phyloP scores from a whole-genome alignment of 2,329 filamentous ascomycete species.

The Trichoderma sp. region DNA sequence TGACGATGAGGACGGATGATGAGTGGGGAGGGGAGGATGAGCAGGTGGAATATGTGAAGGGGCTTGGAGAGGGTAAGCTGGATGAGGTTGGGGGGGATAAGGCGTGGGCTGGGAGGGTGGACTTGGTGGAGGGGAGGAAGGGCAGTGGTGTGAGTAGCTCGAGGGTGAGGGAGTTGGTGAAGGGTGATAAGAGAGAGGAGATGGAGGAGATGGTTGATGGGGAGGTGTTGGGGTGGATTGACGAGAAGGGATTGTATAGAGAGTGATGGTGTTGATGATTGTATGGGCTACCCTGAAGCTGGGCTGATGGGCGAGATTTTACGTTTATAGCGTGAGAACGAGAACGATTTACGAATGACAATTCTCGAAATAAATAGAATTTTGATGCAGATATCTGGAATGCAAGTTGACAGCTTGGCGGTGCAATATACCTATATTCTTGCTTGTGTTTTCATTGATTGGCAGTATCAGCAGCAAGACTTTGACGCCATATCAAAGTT shows the following conservation, averaged over 20 bases:
- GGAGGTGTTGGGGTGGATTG: constrained; percentile 62
- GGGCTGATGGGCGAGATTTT: neutral
- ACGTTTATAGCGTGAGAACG: neutral
- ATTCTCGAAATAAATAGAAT: no score
- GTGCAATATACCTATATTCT: no score
- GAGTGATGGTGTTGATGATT: constrained; percentile 1
- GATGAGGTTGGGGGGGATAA: constrained; percentile 57
- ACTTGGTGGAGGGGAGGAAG: constrained; percentile 56
- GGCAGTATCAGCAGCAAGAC: neutral
- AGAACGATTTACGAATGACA: neutral
- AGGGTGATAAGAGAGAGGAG: constrained; percentile 48
- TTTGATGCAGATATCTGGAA: no score
- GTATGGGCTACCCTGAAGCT: constrained; percentile 3
- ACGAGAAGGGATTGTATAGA: constrained; percentile 59
- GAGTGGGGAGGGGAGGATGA: constrained; percentile 57
- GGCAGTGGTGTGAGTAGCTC: constrained; percentile 61
- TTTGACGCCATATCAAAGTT: neutral
- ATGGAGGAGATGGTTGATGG: constrained; percentile 60
- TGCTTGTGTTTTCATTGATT: neutral
- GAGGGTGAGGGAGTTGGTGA: constrained; percentile 62
- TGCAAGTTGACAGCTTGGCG: no score
- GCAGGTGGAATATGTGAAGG: constrained; percentile 56
- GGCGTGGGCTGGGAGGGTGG: constrained; percentile 64
- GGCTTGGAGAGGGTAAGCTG: constrained; percentile 52
- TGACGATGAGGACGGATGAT: constrained; percentile 65